Evolutionary conservation across 179 eudicot species (phyloP).

Genomic region (Carnegiea gigantea): DNA sequence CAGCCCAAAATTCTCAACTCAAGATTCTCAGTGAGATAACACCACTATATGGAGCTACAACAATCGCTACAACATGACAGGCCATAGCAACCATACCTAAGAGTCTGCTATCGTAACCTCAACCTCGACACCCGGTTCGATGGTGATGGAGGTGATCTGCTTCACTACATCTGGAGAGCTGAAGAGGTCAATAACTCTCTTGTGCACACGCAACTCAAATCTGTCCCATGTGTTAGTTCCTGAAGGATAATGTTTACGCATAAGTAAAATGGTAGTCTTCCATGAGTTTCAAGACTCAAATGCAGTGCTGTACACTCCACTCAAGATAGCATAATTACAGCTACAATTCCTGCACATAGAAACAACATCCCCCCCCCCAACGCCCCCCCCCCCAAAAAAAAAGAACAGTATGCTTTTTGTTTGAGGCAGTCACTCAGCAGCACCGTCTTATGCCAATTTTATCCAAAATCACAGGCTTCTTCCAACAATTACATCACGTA

Average conservation of each 20-base stretch:
- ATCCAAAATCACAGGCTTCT: too few species aligned
- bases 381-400: too few species aligned
- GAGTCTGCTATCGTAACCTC: conserved; percentile 96
- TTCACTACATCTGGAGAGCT: conserved; percentile 94
- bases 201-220: conserved; percentile 87
- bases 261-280: background rate
- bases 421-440: too few species aligned
- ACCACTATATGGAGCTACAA: conserved; percentile 10
- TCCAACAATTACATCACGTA: too few species aligned
- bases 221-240: conserved; percentile 93
- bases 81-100: conserved; percentile 21
- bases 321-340: too few species aligned
- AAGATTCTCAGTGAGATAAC: conserved; percentile 21
- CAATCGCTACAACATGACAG: conserved; percentile 10
- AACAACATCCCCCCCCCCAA: too few species aligned
- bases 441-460: too few species aligned
- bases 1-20: conserved; percentile 26
- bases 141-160: conserved; percentile 92
- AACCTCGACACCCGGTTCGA: conserved; percentile 96
- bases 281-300: background rate
- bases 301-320: too few species aligned
- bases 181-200: conserved; percentile 90
- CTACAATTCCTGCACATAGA: too few species aligned
- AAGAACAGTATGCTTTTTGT: too few species aligned
- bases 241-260: conserved; percentile 2